Base-by-base conservation (phyloP, 371 early-diverging fungal species). In the Mucor saturninus region DNA sequence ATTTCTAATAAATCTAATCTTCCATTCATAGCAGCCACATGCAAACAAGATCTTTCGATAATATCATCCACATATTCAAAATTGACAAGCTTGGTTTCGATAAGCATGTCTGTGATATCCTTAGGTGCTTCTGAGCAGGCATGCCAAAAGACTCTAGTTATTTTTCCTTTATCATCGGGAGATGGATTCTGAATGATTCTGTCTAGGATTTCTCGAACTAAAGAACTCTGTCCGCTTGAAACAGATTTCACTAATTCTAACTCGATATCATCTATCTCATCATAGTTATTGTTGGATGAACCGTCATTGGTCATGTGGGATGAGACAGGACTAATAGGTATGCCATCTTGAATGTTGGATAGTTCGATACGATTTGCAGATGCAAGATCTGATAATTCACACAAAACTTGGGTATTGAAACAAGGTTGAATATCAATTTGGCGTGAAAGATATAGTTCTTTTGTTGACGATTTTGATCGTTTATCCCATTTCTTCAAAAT, bases 401-500 rank as follows among this genome's bases (percentile, higher is more conserved):
- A 87, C 53, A 98, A 82, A 11, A 93, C 85, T 40, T 94, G 95
- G 53, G 90, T 88, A 73, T 96, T 95, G 77, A 98, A 98, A 73
- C 95, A 95, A 2, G 97, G 95, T 74, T 97, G 98, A 43, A 97
- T 89, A 59, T 96, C 96, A 45, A 97, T 86, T 69, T 98, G 98
- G 6, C 96, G 89, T 2, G 95, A 88, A 14, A 98, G 84, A 67
- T 97, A 98, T 28, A 97, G 85, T 69, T 98, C 97, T 74, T 97
- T 97, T 14, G 95, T 97, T 28, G 89, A 91, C 2, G 94, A 92
- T 76, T 95, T 95, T 21, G 93, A 89, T 28, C 96, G 91, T 78
- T 98, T 98, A 81, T 98, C 98, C 95, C 95, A 98, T 74, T 98
- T 98, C 68, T 98, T 98, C 54, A 98, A 74, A 50, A 98, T 98